Conservation (phyloP, 352 stramenopile genomes). For the Pythium pyrilobum region DNA sequence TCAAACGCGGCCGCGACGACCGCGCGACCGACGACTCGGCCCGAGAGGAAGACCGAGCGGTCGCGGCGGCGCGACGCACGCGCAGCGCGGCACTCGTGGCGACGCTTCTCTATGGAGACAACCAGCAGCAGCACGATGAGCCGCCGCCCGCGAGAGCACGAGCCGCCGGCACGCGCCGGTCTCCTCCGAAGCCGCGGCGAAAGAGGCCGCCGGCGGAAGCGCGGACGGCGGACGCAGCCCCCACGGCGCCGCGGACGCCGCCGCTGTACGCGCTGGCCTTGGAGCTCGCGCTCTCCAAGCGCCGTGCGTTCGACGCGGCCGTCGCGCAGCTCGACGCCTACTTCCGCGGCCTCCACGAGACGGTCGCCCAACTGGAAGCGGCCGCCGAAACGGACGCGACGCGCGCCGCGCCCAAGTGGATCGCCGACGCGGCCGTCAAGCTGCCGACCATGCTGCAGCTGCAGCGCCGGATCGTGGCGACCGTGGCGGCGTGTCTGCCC, state of each 20-base stretch:
- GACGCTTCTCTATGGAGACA: conserved; percentile 16
- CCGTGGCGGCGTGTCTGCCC: conserved; percentile 45
- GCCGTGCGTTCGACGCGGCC: conserved; percentile 44
- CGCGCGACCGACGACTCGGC: conserved; percentile 1
- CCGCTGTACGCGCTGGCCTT: conserved; percentile 47
- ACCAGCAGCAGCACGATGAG: neutral
- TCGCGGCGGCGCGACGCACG: conserved; percentile 28
- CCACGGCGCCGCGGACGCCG: neutral
- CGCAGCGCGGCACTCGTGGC: conserved; percentile 53
- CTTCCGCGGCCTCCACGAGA: conserved; percentile 25
- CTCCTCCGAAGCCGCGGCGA: neutral
- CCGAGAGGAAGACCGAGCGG: conserved; percentile 13
- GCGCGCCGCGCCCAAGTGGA: conserved; percentile 10
- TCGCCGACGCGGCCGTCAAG: conserved; percentile 17
- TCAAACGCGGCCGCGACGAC: conserved; percentile 11
- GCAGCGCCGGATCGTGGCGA: conserved; percentile 51
- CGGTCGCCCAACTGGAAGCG: conserved; percentile 11
- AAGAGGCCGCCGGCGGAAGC: neutral
- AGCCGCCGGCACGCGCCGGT: too few relatives aligned
- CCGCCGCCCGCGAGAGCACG: too few relatives aligned
- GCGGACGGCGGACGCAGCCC: neutral
- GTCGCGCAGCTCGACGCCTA: conserved; percentile 34
- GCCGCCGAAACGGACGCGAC: neutral
- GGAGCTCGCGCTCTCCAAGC: conserved; percentile 46
- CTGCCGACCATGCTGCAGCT: conserved; percentile 58